Base-by-base conservation (phyloP, 331 rosid genomes). In the Phaseolus coccineus region DNA sequence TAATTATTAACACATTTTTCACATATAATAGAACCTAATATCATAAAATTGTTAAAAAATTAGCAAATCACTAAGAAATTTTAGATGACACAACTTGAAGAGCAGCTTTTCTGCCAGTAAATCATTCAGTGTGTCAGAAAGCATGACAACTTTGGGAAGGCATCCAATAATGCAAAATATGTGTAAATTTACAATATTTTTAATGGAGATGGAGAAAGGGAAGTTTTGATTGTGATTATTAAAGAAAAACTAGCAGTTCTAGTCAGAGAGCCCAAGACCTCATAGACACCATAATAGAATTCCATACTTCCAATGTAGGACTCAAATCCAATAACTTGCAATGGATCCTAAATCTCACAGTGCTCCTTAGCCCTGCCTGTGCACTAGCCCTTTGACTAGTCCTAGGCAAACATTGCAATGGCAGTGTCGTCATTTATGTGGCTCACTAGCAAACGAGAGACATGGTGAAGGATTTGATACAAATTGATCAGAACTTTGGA, bases 61-160 rank as follows among this genome's bases (percentile, higher is more conserved):
- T 16, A 51, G 69, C 68, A 7, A 47, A 33, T 70, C 70, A 79
- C 31, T 53, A 47, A 76, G 44, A 80, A 56, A 71, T 48, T 35
- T n/a, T 46, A 55, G 66, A 72, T 19, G 33, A 58, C 40, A 55
- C 9, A 25, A 47, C 68, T 24, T 55, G 11, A 66, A 46, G 53
- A 51, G 44, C 16, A 57, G 58, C 15, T 5, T 46, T 70, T 62
- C 52, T 50, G 31, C 53, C 27, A 50, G 67, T 51, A 75, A 35
- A 78, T 51, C 62, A 69, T 57, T 63, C 46, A 69, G 42, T 69
- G 28, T 27, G 16, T 24, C 28, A 19, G 66, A 16, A 76, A 76
- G 52, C 35, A 44, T 74, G 55, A 46, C 16, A 74, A 12, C 61
- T 74, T 66, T 33, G 25, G 27, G 64, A 76, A 59, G 65, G 59